Evolutionary conservation across 2,329 filamentous ascomycete genomes (phyloP).

Genomic region (Cercospora canescens): DNA sequence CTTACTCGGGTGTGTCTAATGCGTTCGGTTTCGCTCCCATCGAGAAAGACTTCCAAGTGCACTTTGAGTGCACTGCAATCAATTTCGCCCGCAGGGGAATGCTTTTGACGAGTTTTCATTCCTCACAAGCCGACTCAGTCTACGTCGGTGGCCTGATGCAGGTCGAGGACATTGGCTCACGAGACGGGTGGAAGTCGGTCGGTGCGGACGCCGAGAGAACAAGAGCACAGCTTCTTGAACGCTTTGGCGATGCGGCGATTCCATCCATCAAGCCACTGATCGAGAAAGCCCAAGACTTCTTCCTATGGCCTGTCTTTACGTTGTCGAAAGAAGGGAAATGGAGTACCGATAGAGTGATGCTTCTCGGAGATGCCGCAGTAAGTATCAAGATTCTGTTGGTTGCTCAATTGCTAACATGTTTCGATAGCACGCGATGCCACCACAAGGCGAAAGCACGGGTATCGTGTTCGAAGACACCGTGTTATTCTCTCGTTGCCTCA

Average conservation of each 20-base stretch:
- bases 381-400: slow-evolving; percentile 8
- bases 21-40: slow-evolving; percentile 48
- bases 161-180: slow-evolving; percentile 43
- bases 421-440: slow-evolving; percentile 50
- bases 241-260: slow-evolving; percentile 43
- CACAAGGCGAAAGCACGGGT: slow-evolving; percentile 53
- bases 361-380: slow-evolving; percentile 48
- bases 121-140: slow-evolving; percentile 37
- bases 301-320: slow-evolving; percentile 49
- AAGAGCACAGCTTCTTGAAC: slow-evolving; percentile 41
- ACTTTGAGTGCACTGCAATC: slow-evolving; percentile 46
- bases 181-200: slow-evolving; percentile 48
- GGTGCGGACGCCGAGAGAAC: slow-evolving; percentile 47
- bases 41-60: slow-evolving; percentile 37
- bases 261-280: slow-evolving; percentile 41
- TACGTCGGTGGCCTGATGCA: slow-evolving; percentile 50
- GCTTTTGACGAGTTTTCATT: slow-evolving; percentile 46
- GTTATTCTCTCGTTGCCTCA: slow-evolving; percentile 48
- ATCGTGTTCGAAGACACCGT: slow-evolving; percentile 56
- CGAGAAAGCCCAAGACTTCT: slow-evolving; percentile 44
- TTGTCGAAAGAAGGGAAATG: slow-evolving; percentile 46
- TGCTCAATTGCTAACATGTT: not conserved
- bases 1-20: slow-evolving; percentile 49
- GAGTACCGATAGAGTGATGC: slow-evolving; percentile 46
- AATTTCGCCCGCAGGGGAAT: slow-evolving; percentile 48